A percentile compares a stretch with the other conserved stretches of the same genome.
These are phyloP conservation scores for Aspergillus japonicus DNA, from an alignment of 2,329 filamentous ascomycete genomes.

Conservation along the genomic window DNA sequence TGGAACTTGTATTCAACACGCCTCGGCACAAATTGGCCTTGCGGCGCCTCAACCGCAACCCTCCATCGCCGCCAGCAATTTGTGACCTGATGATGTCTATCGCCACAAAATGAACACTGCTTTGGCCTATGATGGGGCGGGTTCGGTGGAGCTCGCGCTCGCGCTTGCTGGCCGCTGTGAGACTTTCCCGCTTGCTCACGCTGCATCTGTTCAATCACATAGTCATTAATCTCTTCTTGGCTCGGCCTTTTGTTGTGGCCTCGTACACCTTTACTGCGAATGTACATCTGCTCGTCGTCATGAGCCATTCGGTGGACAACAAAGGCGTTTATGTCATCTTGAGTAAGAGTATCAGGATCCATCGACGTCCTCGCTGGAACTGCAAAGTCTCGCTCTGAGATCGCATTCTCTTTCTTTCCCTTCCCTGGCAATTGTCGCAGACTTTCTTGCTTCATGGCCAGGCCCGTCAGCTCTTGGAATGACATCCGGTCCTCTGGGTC, in stretches of 20 bases:
- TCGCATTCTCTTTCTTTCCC: background rate
- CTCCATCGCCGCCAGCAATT: constrained; percentile 27
- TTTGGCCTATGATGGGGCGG: constrained; percentile 2
- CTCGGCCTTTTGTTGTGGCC: constrained; percentile 27
- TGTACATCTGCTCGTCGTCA: constrained; percentile 8
- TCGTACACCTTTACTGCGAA: constrained; percentile 6
- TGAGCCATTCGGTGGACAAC: constrained; percentile 26
- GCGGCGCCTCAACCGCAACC: constrained; percentile 25
- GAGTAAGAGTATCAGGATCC: constrained; percentile 16
- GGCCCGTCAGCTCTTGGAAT: constrained; percentile 24
- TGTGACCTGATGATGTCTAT: constrained; percentile 20
- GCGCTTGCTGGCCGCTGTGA: constrained; percentile 22
- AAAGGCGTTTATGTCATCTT: constrained; percentile 30
- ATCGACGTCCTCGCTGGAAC: background rate
- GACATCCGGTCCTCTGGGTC: constrained; percentile 20
- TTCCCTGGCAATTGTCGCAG: constrained; percentile 4
- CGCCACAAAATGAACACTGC: constrained; percentile 25
- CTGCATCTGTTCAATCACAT: constrained; percentile 29
- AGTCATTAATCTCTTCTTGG: constrained; percentile 32
- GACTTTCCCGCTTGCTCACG: constrained; percentile 23
- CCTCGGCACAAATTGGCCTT: constrained; percentile 23
- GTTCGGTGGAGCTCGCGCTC: constrained; percentile 22
- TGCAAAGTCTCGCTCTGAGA: background rate
- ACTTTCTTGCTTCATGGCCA: constrained; percentile 24
- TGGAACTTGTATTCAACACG: constrained; percentile 24